phyloP scores from a whole-genome alignment of 345 rosid species.

The Eucalyptus decipiens region DNA sequence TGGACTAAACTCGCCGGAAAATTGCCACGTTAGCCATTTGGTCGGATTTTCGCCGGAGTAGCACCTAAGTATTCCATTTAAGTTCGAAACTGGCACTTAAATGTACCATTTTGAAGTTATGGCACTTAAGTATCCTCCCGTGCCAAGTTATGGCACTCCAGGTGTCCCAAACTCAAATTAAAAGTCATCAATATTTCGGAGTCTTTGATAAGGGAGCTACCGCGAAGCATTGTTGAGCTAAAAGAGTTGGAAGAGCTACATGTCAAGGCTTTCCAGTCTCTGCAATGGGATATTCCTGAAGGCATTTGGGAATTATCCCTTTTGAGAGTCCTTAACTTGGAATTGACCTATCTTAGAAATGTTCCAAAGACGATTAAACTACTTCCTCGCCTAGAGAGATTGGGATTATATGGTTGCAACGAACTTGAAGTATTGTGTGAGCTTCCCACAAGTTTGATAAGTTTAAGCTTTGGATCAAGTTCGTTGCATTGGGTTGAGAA shows the following conservation, averaged over 20 bases:
- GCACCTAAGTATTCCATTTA: too few species aligned
- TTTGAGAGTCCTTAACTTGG: not conserved
- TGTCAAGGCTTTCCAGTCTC: rapidly evolving
- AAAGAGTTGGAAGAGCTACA: not conserved
- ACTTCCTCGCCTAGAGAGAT: not conserved
- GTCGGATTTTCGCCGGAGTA: too few species aligned
- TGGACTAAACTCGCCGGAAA: too few species aligned
- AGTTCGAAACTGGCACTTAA: too few species aligned
- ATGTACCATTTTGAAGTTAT: too few species aligned
- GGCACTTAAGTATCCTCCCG: too few species aligned
- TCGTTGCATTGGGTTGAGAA: rapidly evolving
- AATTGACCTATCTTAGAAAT: rapidly evolving
- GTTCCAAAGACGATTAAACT: rapidly evolving
- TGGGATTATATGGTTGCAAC: rapidly evolving
- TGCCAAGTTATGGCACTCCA: too few species aligned
- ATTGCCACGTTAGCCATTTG: too few species aligned
- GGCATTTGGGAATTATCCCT: not conserved
- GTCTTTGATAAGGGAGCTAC: not conserved
- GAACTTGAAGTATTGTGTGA: not conserved
- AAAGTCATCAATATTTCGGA: rapidly evolving
- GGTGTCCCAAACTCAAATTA: too few species aligned
- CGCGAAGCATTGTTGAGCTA: rapidly evolving
- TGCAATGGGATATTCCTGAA: rapidly evolving
- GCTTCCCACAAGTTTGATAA: not conserved
- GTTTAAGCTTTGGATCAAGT: not conserved